Conservation (phyloP, 495 filamentous ascomycete genomes). For the Xylaria longipes region DNA sequence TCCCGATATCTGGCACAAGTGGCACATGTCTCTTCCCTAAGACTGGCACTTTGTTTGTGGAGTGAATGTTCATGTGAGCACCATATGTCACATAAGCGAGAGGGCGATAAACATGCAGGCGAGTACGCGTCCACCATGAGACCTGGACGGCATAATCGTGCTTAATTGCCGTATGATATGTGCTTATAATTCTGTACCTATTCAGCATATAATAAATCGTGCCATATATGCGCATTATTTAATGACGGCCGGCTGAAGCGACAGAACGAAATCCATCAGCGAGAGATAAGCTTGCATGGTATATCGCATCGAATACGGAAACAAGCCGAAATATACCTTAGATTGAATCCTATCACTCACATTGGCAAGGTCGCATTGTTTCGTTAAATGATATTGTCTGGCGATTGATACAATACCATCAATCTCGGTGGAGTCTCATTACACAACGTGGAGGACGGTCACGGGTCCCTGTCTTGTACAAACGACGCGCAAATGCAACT, state of each 20-base stretch:
- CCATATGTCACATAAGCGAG: constrained; percentile 51
- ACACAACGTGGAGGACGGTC: background rate
- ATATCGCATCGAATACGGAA: background rate
- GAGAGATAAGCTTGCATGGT: background rate
- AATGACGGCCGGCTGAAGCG: constrained; percentile 10
- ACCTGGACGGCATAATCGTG: background rate
- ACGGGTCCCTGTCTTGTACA: background rate
- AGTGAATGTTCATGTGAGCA: constrained; percentile 51
- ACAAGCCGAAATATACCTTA: background rate
- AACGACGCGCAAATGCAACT: background rate
- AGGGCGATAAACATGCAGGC: constrained; percentile 25
- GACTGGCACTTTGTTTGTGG: background rate
- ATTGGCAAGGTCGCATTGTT: background rate
- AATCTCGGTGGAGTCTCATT: background rate
- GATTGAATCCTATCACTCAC: background rate
- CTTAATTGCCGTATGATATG: constrained; percentile 1
- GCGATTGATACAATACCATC: background rate
- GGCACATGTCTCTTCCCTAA: background rate
- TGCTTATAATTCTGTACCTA: background rate
- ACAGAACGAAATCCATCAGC: background rate
- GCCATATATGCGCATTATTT: background rate
- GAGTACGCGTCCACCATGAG: background rate
- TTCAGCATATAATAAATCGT: constrained; percentile 10
- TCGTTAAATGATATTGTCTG: background rate
- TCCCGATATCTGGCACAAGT: background rate